These are phyloP conservation scores for Chlorella sp. DNA, from an alignment of 139 green algal genomes.

Conservation along the genomic window DNA sequence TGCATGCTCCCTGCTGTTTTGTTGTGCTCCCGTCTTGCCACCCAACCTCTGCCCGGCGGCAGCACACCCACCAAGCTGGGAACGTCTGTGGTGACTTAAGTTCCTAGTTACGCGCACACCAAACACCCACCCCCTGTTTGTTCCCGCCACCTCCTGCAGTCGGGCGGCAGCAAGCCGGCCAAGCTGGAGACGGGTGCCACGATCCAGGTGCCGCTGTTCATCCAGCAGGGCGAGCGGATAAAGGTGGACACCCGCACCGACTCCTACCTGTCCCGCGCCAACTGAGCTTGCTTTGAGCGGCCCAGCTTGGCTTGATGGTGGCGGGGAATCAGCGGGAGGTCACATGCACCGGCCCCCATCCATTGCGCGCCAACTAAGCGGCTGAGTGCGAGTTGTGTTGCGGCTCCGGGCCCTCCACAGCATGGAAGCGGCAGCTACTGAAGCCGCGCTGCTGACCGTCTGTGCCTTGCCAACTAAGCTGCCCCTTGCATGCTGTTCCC, in stretches of 20 bases:
- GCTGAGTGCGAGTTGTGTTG: too few relatives aligned
- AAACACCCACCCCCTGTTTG: not conserved
- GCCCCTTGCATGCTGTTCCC: too few relatives aligned
- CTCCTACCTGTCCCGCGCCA: constrained; percentile 59
- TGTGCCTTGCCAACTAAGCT: too few relatives aligned
- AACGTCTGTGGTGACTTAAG: not conserved
- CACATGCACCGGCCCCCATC: too few relatives aligned
- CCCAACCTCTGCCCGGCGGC: not conserved
- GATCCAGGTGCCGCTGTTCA: constrained; percentile 86
- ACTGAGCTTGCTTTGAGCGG: too few relatives aligned
- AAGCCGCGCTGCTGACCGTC: too few relatives aligned
- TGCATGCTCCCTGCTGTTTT: not conserved
- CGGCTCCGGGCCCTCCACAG: too few relatives aligned
- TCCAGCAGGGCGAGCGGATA: constrained; percentile 83
- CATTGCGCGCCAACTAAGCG: too few relatives aligned
- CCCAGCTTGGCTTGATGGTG: too few relatives aligned
- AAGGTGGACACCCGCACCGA: constrained; percentile 84
- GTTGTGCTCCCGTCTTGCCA: too few relatives aligned
- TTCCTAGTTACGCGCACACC: not conserved
- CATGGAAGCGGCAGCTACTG: too few relatives aligned
- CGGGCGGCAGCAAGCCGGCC: constrained; percentile 87
- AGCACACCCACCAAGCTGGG: not conserved
- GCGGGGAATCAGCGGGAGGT: too few relatives aligned
- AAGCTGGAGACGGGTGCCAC: constrained; percentile 88
- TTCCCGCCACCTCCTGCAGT: constrained; percentile 3